Evolutionary conservation across 2,329 filamentous ascomycete genomes (phyloP).

Genomic region (Trichoderma breve): DNA sequence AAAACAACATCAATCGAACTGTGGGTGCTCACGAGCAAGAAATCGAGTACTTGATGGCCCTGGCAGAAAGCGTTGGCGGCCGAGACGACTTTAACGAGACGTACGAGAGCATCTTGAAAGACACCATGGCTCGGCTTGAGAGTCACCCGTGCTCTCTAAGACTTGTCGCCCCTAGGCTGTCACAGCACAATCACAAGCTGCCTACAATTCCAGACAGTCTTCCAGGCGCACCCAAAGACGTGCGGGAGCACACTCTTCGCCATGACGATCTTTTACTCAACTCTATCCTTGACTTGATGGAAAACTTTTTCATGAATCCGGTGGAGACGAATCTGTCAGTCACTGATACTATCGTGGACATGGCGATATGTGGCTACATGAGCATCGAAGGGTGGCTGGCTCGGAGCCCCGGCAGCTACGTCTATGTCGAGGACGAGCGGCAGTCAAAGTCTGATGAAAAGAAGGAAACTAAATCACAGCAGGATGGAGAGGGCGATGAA

Average conservation of each 20-base stretch:
- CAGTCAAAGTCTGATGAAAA: not conserved
- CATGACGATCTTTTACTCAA: slow-evolving; percentile 62
- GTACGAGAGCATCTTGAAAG: slow-evolving; percentile 70
- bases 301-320: slow-evolving; percentile 83
- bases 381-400: slow-evolving; percentile 88
- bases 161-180: slow-evolving; percentile 61
- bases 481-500: not conserved
- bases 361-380: slow-evolving; percentile 82
- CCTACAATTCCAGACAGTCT: slow-evolving; percentile 55
- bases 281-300: slow-evolving; percentile 67
- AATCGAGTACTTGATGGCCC: slow-evolving; percentile 65
- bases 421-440: slow-evolving; percentile 41
- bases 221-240: slow-evolving; percentile 60
- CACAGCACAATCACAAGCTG: slow-evolving; percentile 54
- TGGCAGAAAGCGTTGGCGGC: slow-evolving; percentile 67
- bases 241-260: slow-evolving; percentile 59
- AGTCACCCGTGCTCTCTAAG: slow-evolving; percentile 70
- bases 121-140: slow-evolving; percentile 67
- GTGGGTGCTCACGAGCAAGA: slow-evolving; percentile 74
- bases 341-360: slow-evolving; percentile 77
- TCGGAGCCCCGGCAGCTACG: slow-evolving; percentile 64
- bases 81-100: slow-evolving; percentile 69
- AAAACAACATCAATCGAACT: slow-evolving; percentile 59
- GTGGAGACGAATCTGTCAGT: slow-evolving; percentile 87
- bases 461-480: not conserved